Evolutionary conservation across 2,329 filamentous ascomycete genomes (phyloP).

Genomic region (Claviceps digitariae): DNA sequence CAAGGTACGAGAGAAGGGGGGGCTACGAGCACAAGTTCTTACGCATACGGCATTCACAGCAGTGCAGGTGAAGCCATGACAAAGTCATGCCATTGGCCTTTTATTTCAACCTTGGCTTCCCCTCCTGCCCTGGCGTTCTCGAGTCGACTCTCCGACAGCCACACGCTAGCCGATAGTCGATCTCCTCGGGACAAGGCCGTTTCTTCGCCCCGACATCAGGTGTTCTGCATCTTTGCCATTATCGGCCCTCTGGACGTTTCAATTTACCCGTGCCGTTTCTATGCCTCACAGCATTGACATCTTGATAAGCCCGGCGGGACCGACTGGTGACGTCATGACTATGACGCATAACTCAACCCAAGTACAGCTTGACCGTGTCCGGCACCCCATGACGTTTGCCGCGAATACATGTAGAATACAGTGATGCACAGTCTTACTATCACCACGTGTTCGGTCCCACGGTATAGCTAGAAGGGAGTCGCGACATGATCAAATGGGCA

Average conservation of each 20-base stretch:
- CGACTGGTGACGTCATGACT: neutral
- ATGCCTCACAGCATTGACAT: too few relatives aligned
- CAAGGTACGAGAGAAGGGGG: too few relatives aligned
- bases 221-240: neutral
- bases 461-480: too few relatives aligned
- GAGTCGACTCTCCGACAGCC: neutral
- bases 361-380: neutral
- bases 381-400: neutral
- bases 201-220: neutral
- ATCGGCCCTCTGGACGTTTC: neutral
- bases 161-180: neutral
- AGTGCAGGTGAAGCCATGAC: neutral
- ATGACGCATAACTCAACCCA: neutral
- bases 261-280: too few relatives aligned
- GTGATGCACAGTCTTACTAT: too few relatives aligned
- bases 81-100: neutral
- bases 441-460: too few relatives aligned
- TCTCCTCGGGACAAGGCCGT: neutral
- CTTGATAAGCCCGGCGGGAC: too few relatives aligned
- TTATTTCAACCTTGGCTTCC: neutral
- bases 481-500: too few relatives aligned
- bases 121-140: neutral
- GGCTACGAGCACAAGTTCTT: neutral
- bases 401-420: too few relatives aligned
- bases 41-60: neutral